Base-by-base conservation (phyloP, 371 early-diverging fungal genomes). In the Mortierella sp. region DNA sequence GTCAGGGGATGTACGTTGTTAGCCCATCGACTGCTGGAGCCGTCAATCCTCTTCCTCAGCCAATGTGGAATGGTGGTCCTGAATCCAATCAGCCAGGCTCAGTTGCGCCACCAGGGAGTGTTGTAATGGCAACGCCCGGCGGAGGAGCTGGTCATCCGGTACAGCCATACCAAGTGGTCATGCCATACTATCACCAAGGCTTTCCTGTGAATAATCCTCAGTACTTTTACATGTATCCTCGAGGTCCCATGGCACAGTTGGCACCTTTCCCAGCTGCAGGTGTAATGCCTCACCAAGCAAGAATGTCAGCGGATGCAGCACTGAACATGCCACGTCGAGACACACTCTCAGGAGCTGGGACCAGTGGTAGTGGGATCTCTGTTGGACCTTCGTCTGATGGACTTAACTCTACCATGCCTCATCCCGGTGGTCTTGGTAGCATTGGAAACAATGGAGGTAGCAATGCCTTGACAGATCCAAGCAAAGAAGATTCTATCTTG, bases 101-200 rank as follows among this genome's bases (percentile, higher is more conserved):
- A 18, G 65, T 69, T 37, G 43, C 71, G 12, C 56, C 71, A 19
- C 37, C 37, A 37, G 37, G 37, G 9, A 11, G 46, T 18, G 37
- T 73, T n/a, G 58, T 72, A 21, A 57, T 66, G 62, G 21, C 58
- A 18, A 57, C 53, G 1, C 63, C 63, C 12, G 62, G 50, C 7
- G 67, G 61, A 12, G 48, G 57, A 16, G 11, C 48, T 4, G 59
- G 51, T 0, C 70, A 70, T 45, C 70, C 70, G 7, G 53, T 57
- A 5, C 63, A 62, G 15, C 63, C 62, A 6, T 75, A 52, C 46
- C 66, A 56, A 16, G 28, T 75, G 53, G 56, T 69, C 37, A 58
- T 75, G 58, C 69, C 69, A 9, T 69, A 58, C 44, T 61, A 65
- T 29, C 51, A 56, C 18, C 75, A 62, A 12, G 70, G 75, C 0